Percentiles rank a stretch among this genome's conserved stretches.
Conservation (phyloP, 352 stramenopile species). For the Phytophthora crassamura region DNA sequence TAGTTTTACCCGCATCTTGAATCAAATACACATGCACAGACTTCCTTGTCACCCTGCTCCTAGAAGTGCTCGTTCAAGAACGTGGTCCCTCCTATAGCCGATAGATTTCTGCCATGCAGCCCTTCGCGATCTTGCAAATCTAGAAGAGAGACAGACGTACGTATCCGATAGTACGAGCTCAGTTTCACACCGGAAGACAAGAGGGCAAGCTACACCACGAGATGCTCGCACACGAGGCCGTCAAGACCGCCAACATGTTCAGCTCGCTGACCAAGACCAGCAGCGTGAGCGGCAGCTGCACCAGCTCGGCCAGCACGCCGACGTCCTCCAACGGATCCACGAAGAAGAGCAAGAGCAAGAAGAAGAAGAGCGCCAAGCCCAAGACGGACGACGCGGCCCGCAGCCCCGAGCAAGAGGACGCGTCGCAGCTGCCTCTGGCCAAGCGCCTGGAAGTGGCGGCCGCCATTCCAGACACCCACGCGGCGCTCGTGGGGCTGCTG, state of each 20-base stretch:
- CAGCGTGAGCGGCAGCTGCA: slow-evolving; percentile 29
- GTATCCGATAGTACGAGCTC: too few species aligned
- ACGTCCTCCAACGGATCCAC: slow-evolving; percentile 29
- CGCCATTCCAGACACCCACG: slow-evolving; percentile 68
- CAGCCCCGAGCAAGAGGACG: slow-evolving; percentile 14
- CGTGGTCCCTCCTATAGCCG: neutral
- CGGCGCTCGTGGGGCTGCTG: slow-evolving; percentile 73
- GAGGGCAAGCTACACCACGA: neutral
- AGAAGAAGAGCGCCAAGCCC: slow-evolving; percentile 37
- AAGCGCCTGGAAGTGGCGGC: slow-evolving; percentile 74
- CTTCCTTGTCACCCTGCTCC: too few species aligned
- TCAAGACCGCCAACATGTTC: slow-evolving; percentile 53
- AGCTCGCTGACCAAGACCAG: slow-evolving; percentile 37
- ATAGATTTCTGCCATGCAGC: slow-evolving; percentile 3
- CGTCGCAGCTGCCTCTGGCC: slow-evolving; percentile 56
- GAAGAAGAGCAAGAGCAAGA: slow-evolving; percentile 39
- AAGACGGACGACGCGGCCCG: slow-evolving; percentile 12
- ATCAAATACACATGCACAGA: slow-evolving; percentile 21
- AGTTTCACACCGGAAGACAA: slow-evolving; percentile 19
- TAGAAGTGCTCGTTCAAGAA: too few species aligned
- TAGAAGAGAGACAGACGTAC: slow-evolving; percentile 12
- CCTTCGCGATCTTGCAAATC: slow-evolving; percentile 26
- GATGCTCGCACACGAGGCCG: slow-evolving; percentile 39
- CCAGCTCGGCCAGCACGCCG: slow-evolving; percentile 34
- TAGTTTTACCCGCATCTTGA: slow-evolving; percentile 39